These are phyloP conservation scores for Leucoagaricus sp. DNA, from an alignment of 1,284 basidiomycete species.

Conservation along the genomic window DNA sequence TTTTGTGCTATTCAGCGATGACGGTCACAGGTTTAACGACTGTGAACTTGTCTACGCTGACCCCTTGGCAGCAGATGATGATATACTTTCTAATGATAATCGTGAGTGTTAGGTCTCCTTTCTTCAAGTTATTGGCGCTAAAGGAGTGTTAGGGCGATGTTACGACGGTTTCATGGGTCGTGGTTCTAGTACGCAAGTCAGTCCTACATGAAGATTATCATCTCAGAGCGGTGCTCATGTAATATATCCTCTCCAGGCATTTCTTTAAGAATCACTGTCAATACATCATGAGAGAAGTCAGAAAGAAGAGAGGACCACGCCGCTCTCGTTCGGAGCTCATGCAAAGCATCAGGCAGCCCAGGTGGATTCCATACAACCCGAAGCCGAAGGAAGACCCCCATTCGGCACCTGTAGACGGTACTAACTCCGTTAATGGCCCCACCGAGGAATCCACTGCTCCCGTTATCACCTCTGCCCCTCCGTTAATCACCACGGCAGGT, in stretches of 20 bases:
- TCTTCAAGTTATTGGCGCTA: background rate
- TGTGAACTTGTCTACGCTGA: constrained; percentile 51
- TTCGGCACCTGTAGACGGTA: background rate
- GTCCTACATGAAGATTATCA: constrained; percentile 14
- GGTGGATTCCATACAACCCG: constrained; percentile 10
- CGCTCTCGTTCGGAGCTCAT: constrained; percentile 29
- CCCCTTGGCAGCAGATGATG: constrained; percentile 60
- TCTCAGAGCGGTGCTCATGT: background rate
- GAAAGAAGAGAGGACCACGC: constrained; percentile 1
- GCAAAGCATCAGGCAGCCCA: constrained; percentile 36
- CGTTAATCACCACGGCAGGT: background rate
- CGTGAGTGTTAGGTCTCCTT: constrained; percentile 34
- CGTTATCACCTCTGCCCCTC: background rate
- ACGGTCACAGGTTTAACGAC: constrained; percentile 60
- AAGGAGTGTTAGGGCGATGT: constrained; percentile 34
- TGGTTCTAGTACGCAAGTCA: constrained; percentile 56
- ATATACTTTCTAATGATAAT: constrained; percentile 52
- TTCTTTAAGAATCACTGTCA: constrained; percentile 51
- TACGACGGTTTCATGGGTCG: constrained; percentile 52
- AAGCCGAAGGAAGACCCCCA: background rate
- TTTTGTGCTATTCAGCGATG: constrained; percentile 66
- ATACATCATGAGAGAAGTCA: constrained; percentile 32
- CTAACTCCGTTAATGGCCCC: background rate
- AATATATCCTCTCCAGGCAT: constrained; percentile 30
- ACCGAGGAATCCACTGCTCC: background rate